A percentile compares a stretch with the other conserved stretches of the same genome.
Evolutionary conservation across 78 protist species (phyloP).

Genomic region (Creolimax fragrantissima): DNA sequence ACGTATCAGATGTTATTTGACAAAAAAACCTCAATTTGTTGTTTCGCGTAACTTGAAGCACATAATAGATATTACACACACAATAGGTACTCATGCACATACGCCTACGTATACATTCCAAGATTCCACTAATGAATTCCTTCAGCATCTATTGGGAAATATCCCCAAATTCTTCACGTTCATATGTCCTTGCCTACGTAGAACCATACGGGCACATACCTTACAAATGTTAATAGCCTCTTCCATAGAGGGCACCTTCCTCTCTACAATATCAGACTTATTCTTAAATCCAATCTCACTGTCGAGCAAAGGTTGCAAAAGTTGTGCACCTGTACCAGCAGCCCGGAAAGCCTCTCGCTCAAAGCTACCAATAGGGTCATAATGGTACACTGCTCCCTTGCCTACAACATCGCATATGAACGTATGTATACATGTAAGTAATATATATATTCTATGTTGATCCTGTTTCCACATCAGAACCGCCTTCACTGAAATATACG

Average conservation of each 20-base stretch:
- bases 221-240: conserved; percentile 65
- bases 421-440: background rate
- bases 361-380: conserved; percentile 92
- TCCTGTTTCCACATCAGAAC: too few relatives aligned
- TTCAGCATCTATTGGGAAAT: too few relatives aligned
- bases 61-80: too few relatives aligned
- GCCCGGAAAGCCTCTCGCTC: conserved; percentile 59
- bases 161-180: too few relatives aligned
- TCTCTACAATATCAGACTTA: background rate
- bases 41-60: too few relatives aligned
- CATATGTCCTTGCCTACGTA: too few relatives aligned
- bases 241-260: conserved; percentile 36
- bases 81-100: background rate
- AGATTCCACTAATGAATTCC: too few relatives aligned
- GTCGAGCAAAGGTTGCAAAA: conserved; percentile 93
- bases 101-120: background rate
- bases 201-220: too few relatives aligned
- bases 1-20: too few relatives aligned
- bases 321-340: conserved; percentile 75
- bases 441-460: too few relatives aligned
- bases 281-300: conserved; percentile 47
- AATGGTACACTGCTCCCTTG: conserved; percentile 76
- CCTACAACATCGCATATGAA: conserved; percentile 30
- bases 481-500: too few relatives aligned
- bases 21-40: too few relatives aligned